phyloP scores from a whole-genome alignment of 2,329 filamentous ascomycete species.

The Penicillium aurantiogriseum region DNA sequence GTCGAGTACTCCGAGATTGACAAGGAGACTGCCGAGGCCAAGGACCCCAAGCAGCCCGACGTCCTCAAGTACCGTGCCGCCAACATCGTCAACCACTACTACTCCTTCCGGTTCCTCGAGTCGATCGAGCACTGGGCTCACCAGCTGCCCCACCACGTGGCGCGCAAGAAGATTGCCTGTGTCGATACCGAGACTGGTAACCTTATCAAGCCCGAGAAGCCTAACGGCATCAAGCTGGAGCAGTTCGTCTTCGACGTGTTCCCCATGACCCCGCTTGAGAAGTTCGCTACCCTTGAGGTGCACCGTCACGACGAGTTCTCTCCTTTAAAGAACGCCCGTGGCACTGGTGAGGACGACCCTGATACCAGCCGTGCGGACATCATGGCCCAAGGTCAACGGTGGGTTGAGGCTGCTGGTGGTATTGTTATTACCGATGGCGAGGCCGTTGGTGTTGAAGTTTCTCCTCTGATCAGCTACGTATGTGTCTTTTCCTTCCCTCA shows the following conservation, averaged over 20 bases:
- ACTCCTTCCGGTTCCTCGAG: slow-evolving; percentile 89
- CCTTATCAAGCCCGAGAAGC: slow-evolving; percentile 84
- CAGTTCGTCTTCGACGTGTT: slow-evolving; percentile 99
- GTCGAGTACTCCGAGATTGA: slow-evolving; percentile 99
- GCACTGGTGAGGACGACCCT: slow-evolving; percentile 87
- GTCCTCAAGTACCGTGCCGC: slow-evolving; percentile 94
- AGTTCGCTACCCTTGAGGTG: slow-evolving; percentile 95
- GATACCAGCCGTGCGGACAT: slow-evolving; percentile 91
- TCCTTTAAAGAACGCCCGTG: slow-evolving; percentile 85
- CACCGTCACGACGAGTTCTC: slow-evolving; percentile 97
- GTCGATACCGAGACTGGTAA: slow-evolving; percentile 74
- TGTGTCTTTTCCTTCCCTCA: slow-evolving; percentile 45
- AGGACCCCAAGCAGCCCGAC: slow-evolving; percentile 74
- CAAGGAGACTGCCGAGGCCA: slow-evolving; percentile 79
- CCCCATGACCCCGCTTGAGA: slow-evolving; percentile 76
- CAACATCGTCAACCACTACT: slow-evolving; percentile 99
- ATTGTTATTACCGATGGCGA: slow-evolving; percentile 64
- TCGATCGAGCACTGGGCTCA: slow-evolving; percentile 82
- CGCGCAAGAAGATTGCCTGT: slow-evolving; percentile 95
- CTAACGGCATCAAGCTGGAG: slow-evolving; percentile 98
- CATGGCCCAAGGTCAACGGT: slow-evolving; percentile 82
- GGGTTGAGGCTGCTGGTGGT: slow-evolving; percentile 77
- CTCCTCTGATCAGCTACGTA: slow-evolving; percentile 92
- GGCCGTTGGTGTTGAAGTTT: slow-evolving; percentile 76
- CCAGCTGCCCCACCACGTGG: slow-evolving; percentile 90